Percentiles rank a stretch among this genome's conserved stretches.
Conservation (phyloP, 257 asterid genomes). For the Nicotiana noctiflora region DNA sequence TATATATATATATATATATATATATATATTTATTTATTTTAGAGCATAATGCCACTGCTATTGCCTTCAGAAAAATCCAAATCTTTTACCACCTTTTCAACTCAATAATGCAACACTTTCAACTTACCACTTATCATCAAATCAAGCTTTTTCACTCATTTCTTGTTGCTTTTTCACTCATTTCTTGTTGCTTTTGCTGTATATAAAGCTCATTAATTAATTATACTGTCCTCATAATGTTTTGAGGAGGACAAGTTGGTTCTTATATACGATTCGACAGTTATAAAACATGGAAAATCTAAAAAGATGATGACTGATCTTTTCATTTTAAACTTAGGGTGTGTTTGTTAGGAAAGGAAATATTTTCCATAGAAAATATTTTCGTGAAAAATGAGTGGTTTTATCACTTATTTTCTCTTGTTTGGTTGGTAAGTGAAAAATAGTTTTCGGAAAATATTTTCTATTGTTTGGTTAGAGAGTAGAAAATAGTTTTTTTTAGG, state of each 20-base stretch:
- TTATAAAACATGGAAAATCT: background rate
- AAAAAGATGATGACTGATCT: too few species aligned
- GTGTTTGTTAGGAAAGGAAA: too few species aligned
- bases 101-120: background rate
- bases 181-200: background rate
- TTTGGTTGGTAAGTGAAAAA: too few species aligned
- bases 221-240: background rate
- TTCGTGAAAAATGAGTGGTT: too few species aligned
- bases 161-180: background rate
- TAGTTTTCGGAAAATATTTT: too few species aligned
- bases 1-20: too few species aligned
- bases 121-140: background rate
- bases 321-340: too few species aligned
- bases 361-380: too few species aligned
- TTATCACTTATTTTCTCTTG: too few species aligned
- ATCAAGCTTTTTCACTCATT: background rate
- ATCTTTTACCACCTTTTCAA: background rate
- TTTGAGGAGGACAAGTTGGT: background rate
- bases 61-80: background rate
- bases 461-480: too few species aligned
- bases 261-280: background rate
- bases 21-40: too few species aligned
- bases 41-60: background rate
- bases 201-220: background rate
- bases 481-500: too few species aligned